phyloP scores from a whole-genome alignment of 257 asterid genomes.

The Avicennia marina region DNA sequence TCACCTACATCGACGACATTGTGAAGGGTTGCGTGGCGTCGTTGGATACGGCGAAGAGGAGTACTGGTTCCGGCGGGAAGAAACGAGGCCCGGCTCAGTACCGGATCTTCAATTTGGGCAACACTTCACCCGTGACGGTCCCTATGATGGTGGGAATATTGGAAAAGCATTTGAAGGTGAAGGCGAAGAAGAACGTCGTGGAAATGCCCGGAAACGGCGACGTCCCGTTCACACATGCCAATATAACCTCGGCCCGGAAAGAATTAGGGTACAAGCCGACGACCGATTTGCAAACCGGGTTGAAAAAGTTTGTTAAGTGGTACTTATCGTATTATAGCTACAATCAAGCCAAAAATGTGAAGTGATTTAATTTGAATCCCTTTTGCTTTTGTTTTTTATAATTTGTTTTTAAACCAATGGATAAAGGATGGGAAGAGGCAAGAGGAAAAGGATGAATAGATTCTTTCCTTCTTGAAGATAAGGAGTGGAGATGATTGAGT shows the following conservation, averaged over 20 bases:
- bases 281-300: constrained; percentile 82
- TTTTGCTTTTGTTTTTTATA: constrained; percentile 11
- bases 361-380: constrained; percentile 18
- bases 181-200: constrained; percentile 55
- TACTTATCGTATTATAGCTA: constrained; percentile 62
- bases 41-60: constrained; percentile 59
- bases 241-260: constrained; percentile 57
- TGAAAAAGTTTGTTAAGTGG: constrained; percentile 77
- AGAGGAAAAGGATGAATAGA: constrained; percentile 15
- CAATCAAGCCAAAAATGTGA: constrained; percentile 50
- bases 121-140: constrained; percentile 72
- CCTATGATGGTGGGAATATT: constrained; percentile 72
- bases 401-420: neutral
- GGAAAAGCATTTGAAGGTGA: constrained; percentile 64
- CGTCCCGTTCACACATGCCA: constrained; percentile 80
- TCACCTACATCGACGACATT: constrained; percentile 73
- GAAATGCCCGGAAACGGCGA: constrained; percentile 92
- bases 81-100: constrained; percentile 63
- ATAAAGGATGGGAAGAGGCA: neutral
- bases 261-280: constrained; percentile 75
- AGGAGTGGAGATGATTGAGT: constrained; percentile 23
- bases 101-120: constrained; percentile 75
- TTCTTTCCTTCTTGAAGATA: constrained; percentile 34
- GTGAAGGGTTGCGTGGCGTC: constrained; percentile 75
- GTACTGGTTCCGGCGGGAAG: constrained; percentile 90